Evolutionary conservation across 106 monocot species (phyloP).

Genomic region (Platanthera zijinensis): DNA sequence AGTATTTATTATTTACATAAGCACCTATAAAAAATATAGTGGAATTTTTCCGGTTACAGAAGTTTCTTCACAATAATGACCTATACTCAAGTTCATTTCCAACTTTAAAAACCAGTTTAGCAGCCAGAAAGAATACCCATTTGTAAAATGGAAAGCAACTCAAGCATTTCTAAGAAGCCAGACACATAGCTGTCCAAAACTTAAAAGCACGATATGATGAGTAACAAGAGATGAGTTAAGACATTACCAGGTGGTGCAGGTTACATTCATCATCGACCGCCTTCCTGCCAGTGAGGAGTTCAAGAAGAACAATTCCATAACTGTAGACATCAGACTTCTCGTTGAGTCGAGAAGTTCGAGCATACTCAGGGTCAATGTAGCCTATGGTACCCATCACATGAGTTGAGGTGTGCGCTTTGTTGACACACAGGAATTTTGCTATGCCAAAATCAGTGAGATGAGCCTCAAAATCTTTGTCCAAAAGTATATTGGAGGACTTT

Average conservation of each 20-base stretch:
- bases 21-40: too few species aligned
- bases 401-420: slow-evolving; percentile 88
- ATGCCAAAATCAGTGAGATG: slow-evolving; percentile 97
- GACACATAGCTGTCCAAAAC: too few species aligned
- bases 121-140: too few species aligned
- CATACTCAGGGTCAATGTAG: slow-evolving; percentile 96
- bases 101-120: too few species aligned
- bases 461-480: slow-evolving; percentile 81
- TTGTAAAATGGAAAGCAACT: too few species aligned
- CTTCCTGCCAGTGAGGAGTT: slow-evolving; percentile 81
- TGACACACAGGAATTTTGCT: slow-evolving; percentile 70
- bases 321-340: slow-evolving; percentile 98
- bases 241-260: slow-evolving; percentile 74
- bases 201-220: not conserved
- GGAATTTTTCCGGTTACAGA: too few species aligned
- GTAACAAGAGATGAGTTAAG: not conserved
- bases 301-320: slow-evolving; percentile 85
- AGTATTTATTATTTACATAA: too few species aligned
- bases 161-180: too few species aligned
- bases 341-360: slow-evolving; percentile 78
- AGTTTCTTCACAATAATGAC: too few species aligned
- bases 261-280: slow-evolving; percentile 85
- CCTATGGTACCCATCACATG: slow-evolving; percentile 97
- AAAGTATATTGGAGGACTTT: slow-evolving; percentile 88
- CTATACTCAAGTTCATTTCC: too few species aligned